A percentile compares a stretch with the other conserved stretches of the same genome.
Conservation (phyloP, 495 filamentous ascomycete genomes). For the Neurospora sp. region DNA sequence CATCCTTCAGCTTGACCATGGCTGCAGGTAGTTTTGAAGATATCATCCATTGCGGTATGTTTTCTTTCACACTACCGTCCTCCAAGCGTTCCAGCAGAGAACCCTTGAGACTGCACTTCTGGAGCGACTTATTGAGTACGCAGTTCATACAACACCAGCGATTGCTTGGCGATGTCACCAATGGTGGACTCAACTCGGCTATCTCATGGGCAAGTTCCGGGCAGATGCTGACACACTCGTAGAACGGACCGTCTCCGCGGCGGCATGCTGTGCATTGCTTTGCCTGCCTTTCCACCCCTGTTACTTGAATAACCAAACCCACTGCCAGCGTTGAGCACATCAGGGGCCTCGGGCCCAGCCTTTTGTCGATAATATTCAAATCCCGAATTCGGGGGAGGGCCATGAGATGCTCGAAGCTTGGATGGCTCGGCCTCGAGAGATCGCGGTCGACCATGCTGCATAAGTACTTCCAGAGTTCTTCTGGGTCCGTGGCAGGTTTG, state of each 20-base stretch:
- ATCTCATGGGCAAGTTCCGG: not conserved
- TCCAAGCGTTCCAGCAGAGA: not conserved
- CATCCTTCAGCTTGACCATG: not conserved
- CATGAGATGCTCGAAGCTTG: not conserved
- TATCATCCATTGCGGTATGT: not conserved
- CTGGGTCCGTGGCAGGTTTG: not conserved
- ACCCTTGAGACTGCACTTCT: not conserved
- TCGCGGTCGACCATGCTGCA: not conserved
- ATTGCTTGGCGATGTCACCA: not conserved
- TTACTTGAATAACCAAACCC: not conserved
- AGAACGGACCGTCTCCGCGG: not conserved
- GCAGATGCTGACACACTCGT: not conserved
- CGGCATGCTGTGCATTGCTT: not conserved
- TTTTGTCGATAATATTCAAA: not conserved
- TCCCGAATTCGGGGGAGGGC: not conserved
- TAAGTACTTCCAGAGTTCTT: not conserved
- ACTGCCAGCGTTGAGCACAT: not conserved
- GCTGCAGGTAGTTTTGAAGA: not conserved
- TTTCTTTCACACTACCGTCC: not conserved
- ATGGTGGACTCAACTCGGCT: not conserved
- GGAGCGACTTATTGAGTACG: not conserved
- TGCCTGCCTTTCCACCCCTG: not conserved
- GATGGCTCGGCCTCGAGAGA: not conserved
- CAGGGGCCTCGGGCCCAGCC: not conserved
- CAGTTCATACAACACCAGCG: not conserved